These are phyloP conservation scores for Anethum foeniculum DNA, from an alignment of 140 eudicot species.

Conservation along the genomic window DNA sequence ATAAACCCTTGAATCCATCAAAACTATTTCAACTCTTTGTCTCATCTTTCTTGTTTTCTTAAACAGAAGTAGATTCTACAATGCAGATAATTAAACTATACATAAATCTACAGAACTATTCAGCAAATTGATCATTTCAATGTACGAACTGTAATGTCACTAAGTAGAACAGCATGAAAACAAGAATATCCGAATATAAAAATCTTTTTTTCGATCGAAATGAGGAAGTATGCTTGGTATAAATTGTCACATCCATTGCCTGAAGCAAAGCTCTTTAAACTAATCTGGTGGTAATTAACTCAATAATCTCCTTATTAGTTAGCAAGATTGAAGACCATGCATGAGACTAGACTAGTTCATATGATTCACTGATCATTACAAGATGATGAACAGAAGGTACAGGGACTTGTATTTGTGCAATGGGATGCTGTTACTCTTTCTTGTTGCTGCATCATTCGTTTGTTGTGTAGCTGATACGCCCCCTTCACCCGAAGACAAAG, in stretches of 20 bases:
- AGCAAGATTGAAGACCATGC: not conserved
- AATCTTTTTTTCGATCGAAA: not conserved
- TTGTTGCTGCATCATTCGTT: not conserved
- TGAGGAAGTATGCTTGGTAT: not conserved
- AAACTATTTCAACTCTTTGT: not conserved
- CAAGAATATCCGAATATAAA: not conserved
- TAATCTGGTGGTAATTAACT: not conserved
- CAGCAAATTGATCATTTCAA: not conserved
- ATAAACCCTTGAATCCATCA: not conserved
- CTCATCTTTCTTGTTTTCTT: not conserved
- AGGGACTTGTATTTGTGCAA: not conserved
- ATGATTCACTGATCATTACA: not conserved
- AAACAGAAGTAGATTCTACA: not conserved
- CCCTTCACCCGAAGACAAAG: not conserved
- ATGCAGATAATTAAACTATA: not conserved
- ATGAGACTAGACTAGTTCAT: not conserved
- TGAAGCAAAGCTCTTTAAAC: not conserved
- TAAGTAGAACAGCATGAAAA: not conserved
- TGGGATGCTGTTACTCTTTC: not conserved
- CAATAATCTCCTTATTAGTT: not conserved
- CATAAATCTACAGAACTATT: not conserved
- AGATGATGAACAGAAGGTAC: not conserved
- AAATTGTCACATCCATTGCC: not conserved
- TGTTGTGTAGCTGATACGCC: not conserved
- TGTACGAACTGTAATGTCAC: not conserved